phyloP scores from a whole-genome alignment of 495 filamentous ascomycete species.

The Podospora bellae-mahoneyi region DNA sequence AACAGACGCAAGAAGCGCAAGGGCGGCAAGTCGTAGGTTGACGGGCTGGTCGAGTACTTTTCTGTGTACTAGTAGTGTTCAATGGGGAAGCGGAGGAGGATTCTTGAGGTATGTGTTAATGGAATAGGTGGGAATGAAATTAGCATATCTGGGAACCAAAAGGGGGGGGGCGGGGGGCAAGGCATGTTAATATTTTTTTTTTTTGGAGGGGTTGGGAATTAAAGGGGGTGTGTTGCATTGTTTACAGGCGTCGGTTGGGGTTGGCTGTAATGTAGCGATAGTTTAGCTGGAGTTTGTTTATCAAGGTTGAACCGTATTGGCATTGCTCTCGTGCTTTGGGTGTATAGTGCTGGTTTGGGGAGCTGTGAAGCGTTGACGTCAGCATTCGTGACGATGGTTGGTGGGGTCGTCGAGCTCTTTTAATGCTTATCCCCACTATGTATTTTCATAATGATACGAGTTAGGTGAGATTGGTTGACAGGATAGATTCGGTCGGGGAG shows the following conservation, averaged over 20 bases:
- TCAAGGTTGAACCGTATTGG: too few species aligned
- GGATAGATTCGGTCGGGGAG: too few species aligned
- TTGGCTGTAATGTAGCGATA: background rate
- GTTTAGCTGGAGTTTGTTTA: background rate
- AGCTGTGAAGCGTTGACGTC: too few species aligned
- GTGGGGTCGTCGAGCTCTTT: too few species aligned
- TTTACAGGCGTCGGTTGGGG: background rate
- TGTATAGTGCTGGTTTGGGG: too few species aligned
- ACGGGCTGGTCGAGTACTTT: slow-evolving; percentile 24
- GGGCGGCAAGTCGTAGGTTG: slow-evolving; percentile 39
- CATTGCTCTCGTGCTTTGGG: too few species aligned
- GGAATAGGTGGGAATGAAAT: background rate
- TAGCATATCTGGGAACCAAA: background rate
- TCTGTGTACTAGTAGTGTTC: slow-evolving; percentile 11
- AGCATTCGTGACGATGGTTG: too few species aligned
- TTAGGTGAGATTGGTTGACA: too few species aligned
- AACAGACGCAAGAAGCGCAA: slow-evolving; percentile 44
- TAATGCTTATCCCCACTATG: too few species aligned
- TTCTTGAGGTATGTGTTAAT: background rate
- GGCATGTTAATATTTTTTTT: background rate
- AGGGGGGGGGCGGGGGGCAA: background rate
- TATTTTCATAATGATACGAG: too few species aligned
- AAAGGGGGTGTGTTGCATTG: background rate
- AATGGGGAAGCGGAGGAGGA: too few species aligned
- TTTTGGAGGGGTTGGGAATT: background rate